Base-by-base conservation (phyloP, 495 filamentous ascomycete genomes). In the Geopyxis carbonaria region DNA sequence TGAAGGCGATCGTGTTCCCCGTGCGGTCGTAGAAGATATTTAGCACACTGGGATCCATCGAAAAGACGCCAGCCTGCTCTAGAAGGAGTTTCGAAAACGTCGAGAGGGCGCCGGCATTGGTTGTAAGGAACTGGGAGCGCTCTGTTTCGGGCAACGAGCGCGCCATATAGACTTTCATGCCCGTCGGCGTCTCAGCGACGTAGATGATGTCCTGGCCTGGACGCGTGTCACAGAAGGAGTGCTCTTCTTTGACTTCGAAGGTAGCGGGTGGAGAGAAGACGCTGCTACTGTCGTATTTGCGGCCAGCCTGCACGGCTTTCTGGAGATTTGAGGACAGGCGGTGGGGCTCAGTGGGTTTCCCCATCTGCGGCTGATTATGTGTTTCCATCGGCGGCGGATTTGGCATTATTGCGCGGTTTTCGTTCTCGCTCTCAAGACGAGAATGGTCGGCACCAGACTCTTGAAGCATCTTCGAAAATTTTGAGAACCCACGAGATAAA, bases 1-100 rank as follows among this genome's bases (percentile, higher is more conserved):
- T 99, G 68, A 99, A 99, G 0, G 91, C 89, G 43, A 99, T 93
- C 1, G 84, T 82, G 45, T 67, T 69, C 6, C 81, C 76, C 6
- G 62, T 7, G 15, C 77, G 69, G 44, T 93, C 85, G 46, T 83
- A 85, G 65, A 85, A 93, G 44, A 95, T 77, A 55, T 91, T 85
- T 30, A 94, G 45, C 18, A 65, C 63, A 27, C 68, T 61, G 7
- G 61, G 55, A 2, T 64, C 51, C 20, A 93, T 63, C 8, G 67
- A 62, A 56, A 91, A 93, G 16, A 91, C 66, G 2, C 61, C 64
- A 4, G 67, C 77, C 6, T 80, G 65, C 1, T 85, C 79, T 36
- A 68, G 57, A 8, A 97, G 64, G 15, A 94, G 40, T 4, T 58
- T 58, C 4, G 78, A 73, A 51, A 97, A 94, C 10, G 64, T 46